A percentile compares a stretch with the other conserved stretches of the same genome.
These are phyloP conservation scores for Metarhizium robertsii DNA, from an alignment of 2,329 filamentous ascomycete species.

Conservation along the genomic window DNA sequence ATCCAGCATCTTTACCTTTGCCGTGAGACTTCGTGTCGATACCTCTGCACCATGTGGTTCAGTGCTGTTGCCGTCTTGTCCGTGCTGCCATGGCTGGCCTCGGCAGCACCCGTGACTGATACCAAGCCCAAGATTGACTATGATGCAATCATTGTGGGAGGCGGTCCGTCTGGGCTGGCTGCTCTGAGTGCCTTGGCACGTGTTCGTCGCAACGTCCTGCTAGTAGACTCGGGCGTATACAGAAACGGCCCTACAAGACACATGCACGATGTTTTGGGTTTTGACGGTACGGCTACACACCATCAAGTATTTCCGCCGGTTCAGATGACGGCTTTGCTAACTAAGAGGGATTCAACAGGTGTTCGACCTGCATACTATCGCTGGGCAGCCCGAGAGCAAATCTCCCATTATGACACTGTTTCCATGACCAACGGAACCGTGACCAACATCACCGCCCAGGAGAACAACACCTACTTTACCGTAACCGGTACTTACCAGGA, in stretches of 20 bases:
- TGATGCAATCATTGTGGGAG: slow-evolving; percentile 49
- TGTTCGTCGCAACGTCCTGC: slow-evolving; percentile 42
- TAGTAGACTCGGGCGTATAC: slow-evolving; percentile 51
- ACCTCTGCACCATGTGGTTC: slow-evolving; percentile 9
- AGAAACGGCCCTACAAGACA: slow-evolving; percentile 46
- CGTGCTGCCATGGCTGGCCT: slow-evolving; percentile 9
- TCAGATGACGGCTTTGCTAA: slow-evolving; percentile 5
- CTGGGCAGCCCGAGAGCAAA: slow-evolving; percentile 40
- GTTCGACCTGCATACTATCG: slow-evolving; percentile 46
- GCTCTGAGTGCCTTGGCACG: slow-evolving; percentile 49
- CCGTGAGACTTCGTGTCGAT: not conserved
- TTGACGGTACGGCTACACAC: slow-evolving; percentile 35
- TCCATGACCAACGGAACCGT: slow-evolving; percentile 44
- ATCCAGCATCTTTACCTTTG: too few relatives aligned
- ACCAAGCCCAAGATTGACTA: slow-evolving; percentile 22
- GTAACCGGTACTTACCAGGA: slow-evolving; percentile 20
- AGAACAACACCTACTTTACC: slow-evolving; percentile 35
- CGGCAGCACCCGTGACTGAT: slow-evolving; percentile 7
- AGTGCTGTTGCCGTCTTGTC: slow-evolving; percentile 5
- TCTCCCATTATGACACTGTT: slow-evolving; percentile 40
- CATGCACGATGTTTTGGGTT: slow-evolving; percentile 53
- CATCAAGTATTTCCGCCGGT: too few relatives aligned
- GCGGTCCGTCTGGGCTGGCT: slow-evolving; percentile 46
- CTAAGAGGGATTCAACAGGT: slow-evolving; percentile 24
- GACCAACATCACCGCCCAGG: slow-evolving; percentile 26